phyloP scores from a whole-genome alignment of 164 flowering plant species.

The Vitis rotundifolia region DNA sequence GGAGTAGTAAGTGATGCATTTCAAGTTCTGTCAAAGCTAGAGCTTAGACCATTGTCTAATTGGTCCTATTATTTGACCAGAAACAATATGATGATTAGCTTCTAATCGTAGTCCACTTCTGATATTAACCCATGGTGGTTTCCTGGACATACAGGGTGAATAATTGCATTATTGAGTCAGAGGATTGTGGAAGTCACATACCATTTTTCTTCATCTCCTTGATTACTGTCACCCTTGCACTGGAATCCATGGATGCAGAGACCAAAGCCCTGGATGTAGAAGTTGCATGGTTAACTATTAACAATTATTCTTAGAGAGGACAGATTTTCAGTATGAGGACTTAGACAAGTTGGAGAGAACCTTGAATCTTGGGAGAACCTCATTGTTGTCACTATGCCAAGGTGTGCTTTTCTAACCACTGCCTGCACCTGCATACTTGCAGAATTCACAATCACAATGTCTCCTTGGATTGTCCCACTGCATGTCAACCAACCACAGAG shows the following conservation, averaged over 20 bases:
- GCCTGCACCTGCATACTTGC: slow-evolving; percentile 44
- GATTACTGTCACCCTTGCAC: slow-evolving; percentile 72
- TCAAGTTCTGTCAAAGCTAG: no score
- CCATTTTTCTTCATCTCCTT: slow-evolving; percentile 51
- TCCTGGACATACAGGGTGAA: no score
- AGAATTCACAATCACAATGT: slow-evolving; percentile 54
- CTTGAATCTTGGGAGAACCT: slow-evolving; percentile 79
- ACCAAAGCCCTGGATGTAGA: slow-evolving; percentile 59
- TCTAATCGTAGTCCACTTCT: no score
- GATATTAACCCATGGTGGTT: no score
- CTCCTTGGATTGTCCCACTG: slow-evolving; percentile 85
- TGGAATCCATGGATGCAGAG: slow-evolving; percentile 79
- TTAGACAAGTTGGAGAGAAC: slow-evolving; percentile 24
- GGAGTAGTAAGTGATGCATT: no score
- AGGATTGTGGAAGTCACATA: slow-evolving; percentile 23
- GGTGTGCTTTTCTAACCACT: slow-evolving; percentile 66
- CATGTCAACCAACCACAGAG: slow-evolving; percentile 21
- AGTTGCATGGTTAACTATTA: not conserved
- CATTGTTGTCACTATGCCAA: slow-evolving; percentile 74
- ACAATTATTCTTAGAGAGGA: not conserved
- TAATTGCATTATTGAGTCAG: not conserved
- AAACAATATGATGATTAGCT: no score
- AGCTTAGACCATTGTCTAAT: no score
- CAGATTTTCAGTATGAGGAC: not conserved
- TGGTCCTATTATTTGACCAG: no score